A percentile compares a stretch with the other conserved stretches of the same genome.
Conservation (phyloP, 805 yeast species). For the Suhomyces xylopsoci region DNA sequence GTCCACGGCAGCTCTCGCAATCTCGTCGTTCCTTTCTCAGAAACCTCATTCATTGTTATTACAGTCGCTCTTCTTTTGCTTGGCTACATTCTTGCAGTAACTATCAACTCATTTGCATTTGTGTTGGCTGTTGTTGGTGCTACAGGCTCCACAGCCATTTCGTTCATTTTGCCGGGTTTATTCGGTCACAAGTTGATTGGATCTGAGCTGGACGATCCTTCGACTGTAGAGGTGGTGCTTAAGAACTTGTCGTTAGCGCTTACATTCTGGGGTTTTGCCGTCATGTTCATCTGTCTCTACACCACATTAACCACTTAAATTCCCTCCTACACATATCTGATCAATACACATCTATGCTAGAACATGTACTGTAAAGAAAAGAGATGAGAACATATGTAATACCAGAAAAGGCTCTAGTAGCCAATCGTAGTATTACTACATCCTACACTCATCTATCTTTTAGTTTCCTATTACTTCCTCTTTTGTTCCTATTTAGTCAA, state of each 20-base stretch:
- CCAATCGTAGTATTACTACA: too few species aligned
- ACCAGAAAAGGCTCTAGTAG: too few species aligned
- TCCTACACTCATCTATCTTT: too few species aligned
- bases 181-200: slow-evolving; percentile 75
- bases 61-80: slow-evolving; percentile 38
- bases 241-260: slow-evolving; percentile 54
- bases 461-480: too few species aligned
- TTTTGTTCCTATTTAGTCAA: background rate
- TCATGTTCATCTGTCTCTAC: slow-evolving; percentile 63
- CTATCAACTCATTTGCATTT: slow-evolving; percentile 70
- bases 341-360: too few species aligned
- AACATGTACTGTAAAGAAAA: too few species aligned
- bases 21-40: slow-evolving; percentile 28
- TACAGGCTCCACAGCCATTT: slow-evolving; percentile 88
- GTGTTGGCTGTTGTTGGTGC: slow-evolving; percentile 89
- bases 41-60: slow-evolving; percentile 22
- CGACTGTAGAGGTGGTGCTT: slow-evolving; percentile 29
- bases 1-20: slow-evolving; percentile 2
- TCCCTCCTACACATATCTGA: too few species aligned
- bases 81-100: slow-evolving; percentile 63
- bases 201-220: slow-evolving; percentile 29
- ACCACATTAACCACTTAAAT: slow-evolving; percentile 7
- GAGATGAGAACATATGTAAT: too few species aligned
- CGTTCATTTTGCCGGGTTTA: slow-evolving; percentile 85
- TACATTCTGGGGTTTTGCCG: slow-evolving; percentile 64